Conservation (phyloP, 306 rosid genomes). For the Medicago truncatula region MtrunA17r5.0-ANR NC_053042.1:6738501-6739000, state of each 20-base stretch:
- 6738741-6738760: conserved; percentile 90
- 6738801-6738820: conserved; percentile 91
- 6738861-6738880: conserved; percentile 75
- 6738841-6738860: conserved; percentile 78
- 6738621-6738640: conserved; percentile 1
- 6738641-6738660: conserved; percentile 63
- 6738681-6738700: conserved; percentile 76
- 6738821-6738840: conserved; percentile 75
- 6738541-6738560: conserved; percentile 23
- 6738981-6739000: conserved; percentile 38
- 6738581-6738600: conserved; percentile 2
- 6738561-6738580: conserved; percentile 18
- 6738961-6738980: conserved; percentile 95
- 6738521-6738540: conserved; percentile 18
- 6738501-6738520: conserved; percentile 8
- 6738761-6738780: conserved; percentile 96
- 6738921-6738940: conserved; percentile 95
- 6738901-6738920: conserved; percentile 91
- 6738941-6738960: conserved; percentile 97
- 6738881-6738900: conserved; percentile 95
- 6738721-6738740: conserved; percentile 96
- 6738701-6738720: conserved; percentile 81
- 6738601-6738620: neutral
- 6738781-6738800: conserved; percentile 83
- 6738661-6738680: conserved; percentile 90